Base-by-base conservation (phyloP, 352 stramenopile genomes). In the Phytophthora cactorum region DNA sequence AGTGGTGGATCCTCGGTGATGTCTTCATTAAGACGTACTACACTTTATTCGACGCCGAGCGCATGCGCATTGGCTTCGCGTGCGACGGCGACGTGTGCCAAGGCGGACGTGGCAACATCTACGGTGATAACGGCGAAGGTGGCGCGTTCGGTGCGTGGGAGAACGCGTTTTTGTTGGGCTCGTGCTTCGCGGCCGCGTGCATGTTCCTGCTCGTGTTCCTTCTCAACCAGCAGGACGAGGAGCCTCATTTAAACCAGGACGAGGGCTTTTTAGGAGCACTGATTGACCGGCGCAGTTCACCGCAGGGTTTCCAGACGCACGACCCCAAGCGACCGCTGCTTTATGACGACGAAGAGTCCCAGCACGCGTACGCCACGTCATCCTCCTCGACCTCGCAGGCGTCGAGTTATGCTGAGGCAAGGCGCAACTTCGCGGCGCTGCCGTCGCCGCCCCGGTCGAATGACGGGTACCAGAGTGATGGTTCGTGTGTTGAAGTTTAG, bases 21-120 rank as follows among this genome's bases (percentile, higher is more conserved):
- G 79, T 96, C 32, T 96, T 97, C 66, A 89, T 96, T 59, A 95
- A 97, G 78, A 95, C 88, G 25, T 96, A 97, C 83, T 96, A 96
- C 76, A 96, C 90, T 28, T 68, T 97, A n/a, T 97, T 96, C 51
- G 90, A 97, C 57, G 88, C 78, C n/a, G 75, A 91, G 44, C 92
- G 92, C 56, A 90, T 96, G 77, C 88, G 90, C 44, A 73, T 97
- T 29, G 90, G 90, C 44, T 97, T 97, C 59, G 90, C 90, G 1
- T 97, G 90, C 61, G 80, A 90, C 7, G 84, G 84, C n/a, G 79
- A 91, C 54, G 74, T 88, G 4, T 97, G 89, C 59, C 82, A 81
- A 11, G 89, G 89, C 43, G 89, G 89, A 14, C 78, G 68, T 14
- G 90, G 89, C 34, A 75, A 88, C 44, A 75, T 93, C 47, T 86